Evolutionary conservation across 805 yeast species (phyloP).

Genomic region (Yarrowia yakushimensis): DNA sequence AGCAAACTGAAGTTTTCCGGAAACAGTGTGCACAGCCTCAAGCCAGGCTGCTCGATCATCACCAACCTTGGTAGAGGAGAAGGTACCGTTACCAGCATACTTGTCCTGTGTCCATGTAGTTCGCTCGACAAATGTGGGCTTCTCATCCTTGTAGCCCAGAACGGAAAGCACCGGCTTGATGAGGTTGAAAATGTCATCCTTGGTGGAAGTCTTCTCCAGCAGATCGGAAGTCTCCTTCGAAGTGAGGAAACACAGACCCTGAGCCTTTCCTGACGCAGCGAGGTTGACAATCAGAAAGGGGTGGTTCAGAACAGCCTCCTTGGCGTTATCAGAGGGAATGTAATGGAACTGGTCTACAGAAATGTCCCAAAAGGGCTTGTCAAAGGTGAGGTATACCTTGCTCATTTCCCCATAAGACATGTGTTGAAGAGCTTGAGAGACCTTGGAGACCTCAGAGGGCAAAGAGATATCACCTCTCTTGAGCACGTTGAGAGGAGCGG

Average conservation of each 20-base stretch:
- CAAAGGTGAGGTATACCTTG: conserved; percentile 36
- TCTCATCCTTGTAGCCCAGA: conserved; percentile 25
- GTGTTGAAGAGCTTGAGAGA: conserved; percentile 28
- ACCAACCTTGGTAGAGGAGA: conserved; percentile 31
- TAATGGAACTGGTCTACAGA: conserved; percentile 33
- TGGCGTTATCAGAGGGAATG: conserved; percentile 29
- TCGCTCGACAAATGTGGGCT: conserved; percentile 27
- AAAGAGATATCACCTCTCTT: conserved; percentile 31
- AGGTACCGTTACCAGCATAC: conserved; percentile 37
- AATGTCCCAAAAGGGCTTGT: conserved; percentile 35
- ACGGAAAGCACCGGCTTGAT: conserved; percentile 30
- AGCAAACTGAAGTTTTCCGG: conserved; percentile 33
- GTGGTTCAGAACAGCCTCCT: conserved; percentile 29
- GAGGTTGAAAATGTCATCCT: conserved; percentile 28
- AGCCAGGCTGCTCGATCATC: conserved; percentile 32
- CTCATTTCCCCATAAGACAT: conserved; percentile 35
- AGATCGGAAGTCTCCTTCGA: conserved; percentile 30
- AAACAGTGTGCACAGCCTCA: conserved; percentile 29
- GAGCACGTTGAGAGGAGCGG: conserved; percentile 36
- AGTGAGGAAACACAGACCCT: conserved; percentile 30
- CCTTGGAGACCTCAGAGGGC: conserved; percentile 31
- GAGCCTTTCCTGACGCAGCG: conserved; percentile 31
- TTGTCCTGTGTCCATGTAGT: conserved; percentile 36
- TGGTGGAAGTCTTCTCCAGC: conserved; percentile 28
- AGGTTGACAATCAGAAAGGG: conserved; percentile 30